Conservation (phyloP, 306 rosid species). For the Vigna mungo region DNA sequence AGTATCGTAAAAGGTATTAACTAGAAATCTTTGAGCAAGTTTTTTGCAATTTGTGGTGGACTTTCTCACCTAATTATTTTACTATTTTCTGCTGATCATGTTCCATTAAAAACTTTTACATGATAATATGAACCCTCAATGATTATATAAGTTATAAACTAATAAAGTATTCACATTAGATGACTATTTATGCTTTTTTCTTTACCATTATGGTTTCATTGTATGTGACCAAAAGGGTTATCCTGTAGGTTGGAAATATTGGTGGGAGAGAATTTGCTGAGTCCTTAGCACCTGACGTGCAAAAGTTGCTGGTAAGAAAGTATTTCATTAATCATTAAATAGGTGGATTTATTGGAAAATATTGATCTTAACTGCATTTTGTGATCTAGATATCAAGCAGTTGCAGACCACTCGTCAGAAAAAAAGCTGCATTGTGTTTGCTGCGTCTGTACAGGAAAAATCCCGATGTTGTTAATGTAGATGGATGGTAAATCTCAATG, state of each 20-base stretch:
- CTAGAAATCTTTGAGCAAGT: slow-evolving; percentile 21
- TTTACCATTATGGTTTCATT: slow-evolving; percentile 22
- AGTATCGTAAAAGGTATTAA: slow-evolving; percentile 16
- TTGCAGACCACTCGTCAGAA: slow-evolving; percentile 98
- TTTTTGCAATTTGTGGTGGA: slow-evolving; percentile 6
- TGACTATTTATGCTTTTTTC: background rate
- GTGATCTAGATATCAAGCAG: slow-evolving; percentile 90
- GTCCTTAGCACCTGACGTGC: slow-evolving; percentile 99
- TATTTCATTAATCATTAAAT: slow-evolving; percentile 7
- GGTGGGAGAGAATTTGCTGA: slow-evolving; percentile 99
- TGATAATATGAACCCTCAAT: slow-evolving; percentile 29
- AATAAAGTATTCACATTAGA: slow-evolving; percentile 21
- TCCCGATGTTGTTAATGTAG: slow-evolving; percentile 98
- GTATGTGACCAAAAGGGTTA: slow-evolving; percentile 17
- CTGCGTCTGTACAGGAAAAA: slow-evolving; percentile 96
- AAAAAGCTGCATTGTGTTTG: slow-evolving; percentile 95
- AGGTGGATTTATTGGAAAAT: slow-evolving; percentile 35
- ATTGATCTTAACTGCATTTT: slow-evolving; percentile 46
- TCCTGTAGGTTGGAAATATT: slow-evolving; percentile 93
- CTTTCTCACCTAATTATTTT: slow-evolving; percentile 25
- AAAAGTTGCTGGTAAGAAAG: slow-evolving; percentile 86
- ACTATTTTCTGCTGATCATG: slow-evolving; percentile 16
- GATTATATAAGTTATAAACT: slow-evolving; percentile 13
- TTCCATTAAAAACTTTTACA: slow-evolving; percentile 15
- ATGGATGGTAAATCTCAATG: slow-evolving; percentile 83